phyloP scores from a whole-genome alignment of 495 filamentous ascomycete genomes.

The Penicillium pancosmium region DNA sequence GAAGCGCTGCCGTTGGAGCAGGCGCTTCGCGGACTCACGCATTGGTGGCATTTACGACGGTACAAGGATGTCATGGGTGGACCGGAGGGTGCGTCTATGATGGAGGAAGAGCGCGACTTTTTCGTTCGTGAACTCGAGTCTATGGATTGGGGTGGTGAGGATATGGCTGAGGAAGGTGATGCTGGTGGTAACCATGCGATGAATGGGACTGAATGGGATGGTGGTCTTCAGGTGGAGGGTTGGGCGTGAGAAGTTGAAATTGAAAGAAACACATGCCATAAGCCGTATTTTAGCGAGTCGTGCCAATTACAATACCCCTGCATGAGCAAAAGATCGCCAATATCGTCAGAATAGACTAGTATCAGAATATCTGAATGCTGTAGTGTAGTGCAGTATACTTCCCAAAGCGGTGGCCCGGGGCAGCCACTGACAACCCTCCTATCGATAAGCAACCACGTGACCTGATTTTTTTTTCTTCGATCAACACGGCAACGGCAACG shows the following conservation, averaged over 20 bases:
- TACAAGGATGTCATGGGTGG: slow-evolving; percentile 83
- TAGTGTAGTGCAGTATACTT: background rate
- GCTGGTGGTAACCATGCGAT: slow-evolving; percentile 43
- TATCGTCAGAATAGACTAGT: no score
- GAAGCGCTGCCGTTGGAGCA: slow-evolving; percentile 90
- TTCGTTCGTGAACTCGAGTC: slow-evolving; percentile 88
- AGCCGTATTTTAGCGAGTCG: slow-evolving; percentile 6
- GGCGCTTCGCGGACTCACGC: slow-evolving; percentile 79
- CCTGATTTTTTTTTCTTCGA: slow-evolving; percentile 38
- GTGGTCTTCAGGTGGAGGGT: slow-evolving; percentile 48
- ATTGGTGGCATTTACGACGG: slow-evolving; percentile 85
- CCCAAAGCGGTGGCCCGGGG: background rate
- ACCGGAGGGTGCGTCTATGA: slow-evolving; percentile 54
- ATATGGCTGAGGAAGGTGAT: slow-evolving; percentile 47
- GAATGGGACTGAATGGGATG: slow-evolving; percentile 53
- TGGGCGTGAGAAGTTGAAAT: slow-evolving; percentile 26
- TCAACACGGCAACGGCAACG: slow-evolving; percentile 25
- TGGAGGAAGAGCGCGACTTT: slow-evolving; percentile 84
- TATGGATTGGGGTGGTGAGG: slow-evolving; percentile 62
- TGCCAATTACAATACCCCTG: slow-evolving; percentile 18
- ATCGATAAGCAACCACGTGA: slow-evolving; percentile 47
- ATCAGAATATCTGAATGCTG: background rate
- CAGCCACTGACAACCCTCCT: slow-evolving; percentile 22
- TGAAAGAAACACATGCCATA: background rate
- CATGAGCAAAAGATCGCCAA: background rate